phyloP scores from a whole-genome alignment of 768 basidiomycete species.

The Lactarius tabidus region DNA sequence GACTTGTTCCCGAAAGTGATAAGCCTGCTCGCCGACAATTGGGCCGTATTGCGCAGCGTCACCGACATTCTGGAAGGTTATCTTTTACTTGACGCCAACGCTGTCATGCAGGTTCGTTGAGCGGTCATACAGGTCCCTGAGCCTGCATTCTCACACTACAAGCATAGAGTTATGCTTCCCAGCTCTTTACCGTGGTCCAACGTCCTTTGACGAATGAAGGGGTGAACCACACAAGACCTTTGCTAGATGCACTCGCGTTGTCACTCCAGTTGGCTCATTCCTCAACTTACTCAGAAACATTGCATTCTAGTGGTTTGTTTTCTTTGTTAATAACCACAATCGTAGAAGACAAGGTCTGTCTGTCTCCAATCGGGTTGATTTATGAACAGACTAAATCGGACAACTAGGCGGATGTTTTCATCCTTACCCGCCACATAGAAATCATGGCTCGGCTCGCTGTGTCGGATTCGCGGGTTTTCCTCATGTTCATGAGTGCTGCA shows the following conservation, averaged over 20 bases:
- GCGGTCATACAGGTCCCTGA: background rate
- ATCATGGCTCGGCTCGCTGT: constrained; percentile 72
- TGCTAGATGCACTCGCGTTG: constrained; percentile 56
- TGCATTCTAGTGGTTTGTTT: constrained; percentile 76
- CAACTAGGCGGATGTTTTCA: constrained; percentile 38
- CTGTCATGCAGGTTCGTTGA: constrained; percentile 56
- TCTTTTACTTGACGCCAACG: constrained; percentile 60
- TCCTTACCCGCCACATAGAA: constrained; percentile 67
- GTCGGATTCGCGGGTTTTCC: constrained; percentile 61
- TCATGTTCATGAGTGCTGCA: constrained; percentile 63
- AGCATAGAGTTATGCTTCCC: constrained; percentile 47
- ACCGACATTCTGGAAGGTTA: constrained; percentile 72
- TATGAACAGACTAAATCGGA: constrained; percentile 9
- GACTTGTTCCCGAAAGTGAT: constrained; percentile 64
- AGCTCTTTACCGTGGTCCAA: constrained; percentile 55
- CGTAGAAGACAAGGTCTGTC: constrained; percentile 59
- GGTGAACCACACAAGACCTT: constrained; percentile 57
- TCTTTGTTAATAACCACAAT: constrained; percentile 54
- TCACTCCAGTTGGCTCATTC: constrained; percentile 63
- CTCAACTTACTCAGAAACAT: constrained; percentile 61
- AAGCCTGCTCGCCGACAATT: constrained; percentile 56
- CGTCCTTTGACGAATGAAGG: constrained; percentile 46
- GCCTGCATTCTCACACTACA: background rate
- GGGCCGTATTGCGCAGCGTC: constrained; percentile 70
- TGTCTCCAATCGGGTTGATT: constrained; percentile 9